Percentiles rank a stretch among this genome's conserved stretches.
phyloP scores from a whole-genome alignment of 495 filamentous ascomycete genomes.

The Copromyces sp. region DNA sequence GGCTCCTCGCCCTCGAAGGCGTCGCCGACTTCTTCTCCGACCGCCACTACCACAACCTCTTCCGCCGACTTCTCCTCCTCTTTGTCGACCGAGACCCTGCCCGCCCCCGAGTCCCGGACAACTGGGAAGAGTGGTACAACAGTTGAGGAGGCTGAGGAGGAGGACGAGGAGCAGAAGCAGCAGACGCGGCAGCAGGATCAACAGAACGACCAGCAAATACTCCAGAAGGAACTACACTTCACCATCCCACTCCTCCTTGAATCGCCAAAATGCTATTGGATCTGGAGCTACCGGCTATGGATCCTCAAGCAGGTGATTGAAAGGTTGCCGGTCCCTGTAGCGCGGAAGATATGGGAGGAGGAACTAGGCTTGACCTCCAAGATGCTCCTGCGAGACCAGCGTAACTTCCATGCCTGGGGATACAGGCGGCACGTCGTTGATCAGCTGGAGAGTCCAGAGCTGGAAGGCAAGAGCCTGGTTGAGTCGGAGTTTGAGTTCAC shows the following conservation, averaged over 20 bases:
- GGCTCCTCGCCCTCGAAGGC: conserved; percentile 41
- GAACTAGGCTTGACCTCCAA: conserved; percentile 74
- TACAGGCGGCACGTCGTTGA: conserved; percentile 71
- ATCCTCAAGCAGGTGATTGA: conserved; percentile 59
- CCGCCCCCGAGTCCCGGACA: conserved; percentile 35
- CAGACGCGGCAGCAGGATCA: background rate
- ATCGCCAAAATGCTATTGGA: conserved; percentile 97
- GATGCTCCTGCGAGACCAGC: conserved; percentile 75
- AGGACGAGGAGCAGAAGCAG: background rate
- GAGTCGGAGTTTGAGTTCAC: conserved; percentile 85
- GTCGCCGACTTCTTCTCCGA: conserved; percentile 47
- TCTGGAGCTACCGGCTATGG: conserved; percentile 97
- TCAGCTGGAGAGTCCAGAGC: conserved; percentile 49
- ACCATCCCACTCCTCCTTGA: conserved; percentile 72
- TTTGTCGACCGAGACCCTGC: conserved; percentile 39
- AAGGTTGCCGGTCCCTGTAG: conserved; percentile 42
- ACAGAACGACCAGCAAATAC: conserved; percentile 22
- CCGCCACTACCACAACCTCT: conserved; percentile 40
- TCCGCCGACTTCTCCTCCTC: conserved; percentile 38
- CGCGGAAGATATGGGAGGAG: conserved; percentile 63
- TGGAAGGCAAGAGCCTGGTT: conserved; percentile 48
- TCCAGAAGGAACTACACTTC: conserved; percentile 62
- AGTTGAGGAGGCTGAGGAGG: conserved; percentile 24
- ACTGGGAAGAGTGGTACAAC: conserved; percentile 48
- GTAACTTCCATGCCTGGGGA: conserved; percentile 97